These are phyloP conservation scores for Ophiostoma tasmaniense DNA, from an alignment of 2,329 filamentous ascomycete genomes.

Conservation along the genomic window DNA sequence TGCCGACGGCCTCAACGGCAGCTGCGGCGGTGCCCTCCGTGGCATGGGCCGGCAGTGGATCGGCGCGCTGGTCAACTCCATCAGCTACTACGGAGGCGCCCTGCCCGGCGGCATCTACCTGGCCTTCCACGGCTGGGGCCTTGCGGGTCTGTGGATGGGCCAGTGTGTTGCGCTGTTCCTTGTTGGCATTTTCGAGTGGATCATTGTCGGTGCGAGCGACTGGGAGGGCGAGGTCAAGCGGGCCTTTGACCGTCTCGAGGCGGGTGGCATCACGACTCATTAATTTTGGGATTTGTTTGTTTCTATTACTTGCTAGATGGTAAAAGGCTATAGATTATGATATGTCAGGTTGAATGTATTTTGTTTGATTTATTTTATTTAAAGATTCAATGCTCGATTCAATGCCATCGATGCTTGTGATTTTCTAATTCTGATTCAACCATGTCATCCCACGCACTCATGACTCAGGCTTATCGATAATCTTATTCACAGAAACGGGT, in stretches of 20 bases:
- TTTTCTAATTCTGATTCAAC: too few species aligned
- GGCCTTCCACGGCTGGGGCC: constrained; percentile 77
- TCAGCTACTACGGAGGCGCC: constrained; percentile 78
- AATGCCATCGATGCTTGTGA: too few species aligned
- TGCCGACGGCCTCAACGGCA: constrained; percentile 77
- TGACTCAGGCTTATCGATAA: background rate
- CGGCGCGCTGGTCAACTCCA: constrained; percentile 70
- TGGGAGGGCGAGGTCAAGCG: constrained; percentile 67
- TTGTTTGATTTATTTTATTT: too few species aligned
- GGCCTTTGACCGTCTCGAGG: constrained; percentile 63
- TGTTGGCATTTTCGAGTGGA: constrained; percentile 71
- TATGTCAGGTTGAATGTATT: too few species aligned
- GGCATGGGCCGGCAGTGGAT: constrained; percentile 85
- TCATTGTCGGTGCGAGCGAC: constrained; percentile 65
- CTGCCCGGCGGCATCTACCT: constrained; percentile 75
- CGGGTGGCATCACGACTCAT: constrained; percentile 23
- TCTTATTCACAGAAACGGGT: background rate
- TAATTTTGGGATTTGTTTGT: background rate
- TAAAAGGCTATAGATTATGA: background rate
- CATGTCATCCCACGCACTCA: background rate
- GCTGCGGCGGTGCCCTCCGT: constrained; percentile 69
- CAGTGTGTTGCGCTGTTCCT: constrained; percentile 75
- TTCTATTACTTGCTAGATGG: background rate
- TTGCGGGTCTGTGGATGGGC: constrained; percentile 73
- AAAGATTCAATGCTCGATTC: too few species aligned